Percentiles rank a stretch among this genome's conserved stretches.
phyloP scores from a whole-genome alignment of 768 basidiomycete genomes.

The Candolleomyces efflorescens region DNA sequence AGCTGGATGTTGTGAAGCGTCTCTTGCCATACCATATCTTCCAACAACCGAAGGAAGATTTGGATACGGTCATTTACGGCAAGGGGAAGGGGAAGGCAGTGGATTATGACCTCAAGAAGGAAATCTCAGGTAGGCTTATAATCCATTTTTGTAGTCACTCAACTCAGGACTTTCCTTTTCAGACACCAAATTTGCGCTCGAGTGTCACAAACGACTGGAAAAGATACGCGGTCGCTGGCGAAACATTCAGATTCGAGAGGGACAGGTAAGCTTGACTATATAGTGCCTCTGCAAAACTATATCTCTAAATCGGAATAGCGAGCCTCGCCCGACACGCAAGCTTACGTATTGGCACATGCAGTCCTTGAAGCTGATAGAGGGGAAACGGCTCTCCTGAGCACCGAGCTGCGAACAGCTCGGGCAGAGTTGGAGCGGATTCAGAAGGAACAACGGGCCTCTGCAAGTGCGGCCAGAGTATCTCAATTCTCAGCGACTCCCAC shows the following conservation, averaged over 20 bases:
- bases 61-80: conserved; percentile 30
- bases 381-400: conserved; percentile 51
- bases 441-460: conserved; percentile 57
- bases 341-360: conserved; percentile 58
- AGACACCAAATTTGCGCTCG: conserved; percentile 72
- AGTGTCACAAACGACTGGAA: conserved; percentile 56
- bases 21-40: conserved; percentile 79
- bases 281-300: neutral
- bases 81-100: conserved; percentile 67
- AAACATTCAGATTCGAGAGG: conserved; percentile 47
- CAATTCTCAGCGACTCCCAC: conserved; percentile 32
- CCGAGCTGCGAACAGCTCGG: conserved; percentile 59
- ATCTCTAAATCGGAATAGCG: conserved; percentile 36
- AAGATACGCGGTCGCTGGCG: conserved; percentile 57
- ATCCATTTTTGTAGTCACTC: neutral
- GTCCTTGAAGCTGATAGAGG: conserved; percentile 63
- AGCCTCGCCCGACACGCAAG: conserved; percentile 56
- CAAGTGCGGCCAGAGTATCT: conserved; percentile 38
- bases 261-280: conserved; percentile 42
- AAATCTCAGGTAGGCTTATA: conserved; percentile 42
- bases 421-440: conserved; percentile 65
- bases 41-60: conserved; percentile 68
- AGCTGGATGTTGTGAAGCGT: conserved; percentile 60
- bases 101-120: conserved; percentile 38
- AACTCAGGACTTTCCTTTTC: conserved; percentile 8